A percentile compares a stretch with the other conserved stretches of the same genome.
Conservation (phyloP, 164 flowering plant species). For the Tetracentron sinense region DNA sequence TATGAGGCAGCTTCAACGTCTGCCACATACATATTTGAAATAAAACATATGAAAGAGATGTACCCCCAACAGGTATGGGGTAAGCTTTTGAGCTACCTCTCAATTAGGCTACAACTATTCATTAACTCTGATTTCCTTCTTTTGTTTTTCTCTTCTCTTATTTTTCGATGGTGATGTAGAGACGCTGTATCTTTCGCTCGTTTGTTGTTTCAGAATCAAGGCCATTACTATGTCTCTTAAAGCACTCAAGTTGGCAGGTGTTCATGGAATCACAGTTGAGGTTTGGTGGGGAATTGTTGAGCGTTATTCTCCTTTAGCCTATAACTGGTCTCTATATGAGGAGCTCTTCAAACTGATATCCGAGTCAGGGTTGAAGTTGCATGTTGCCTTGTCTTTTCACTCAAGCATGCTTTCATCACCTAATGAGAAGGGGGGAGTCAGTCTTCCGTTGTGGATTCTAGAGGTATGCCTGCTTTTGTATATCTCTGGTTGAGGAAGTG, state of each 20-base stretch:
- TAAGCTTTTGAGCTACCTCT: too few relatives aligned
- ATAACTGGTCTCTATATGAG: conserved; percentile 55
- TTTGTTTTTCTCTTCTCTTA: not conserved
- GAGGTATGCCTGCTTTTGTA: conserved; percentile 27
- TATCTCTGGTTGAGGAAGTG: not conserved
- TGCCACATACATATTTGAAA: too few relatives aligned
- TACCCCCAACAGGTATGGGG: too few relatives aligned
- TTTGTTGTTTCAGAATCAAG: conserved; percentile 34
- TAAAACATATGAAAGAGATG: too few relatives aligned
- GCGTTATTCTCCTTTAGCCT: conserved; percentile 42
- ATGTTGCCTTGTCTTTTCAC: conserved; percentile 57
- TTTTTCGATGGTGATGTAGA: conserved; percentile 5
- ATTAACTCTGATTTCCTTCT: not conserved
- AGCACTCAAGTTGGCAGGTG: conserved; percentile 70
- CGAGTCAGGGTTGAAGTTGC: conserved; percentile 48
- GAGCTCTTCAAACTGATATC: conserved; percentile 44
- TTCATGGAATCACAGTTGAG: conserved; percentile 60
- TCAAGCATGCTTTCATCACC: conserved; percentile 29
- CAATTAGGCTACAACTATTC: too few relatives aligned
- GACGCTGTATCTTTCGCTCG: not conserved
- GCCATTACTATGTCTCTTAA: conserved; percentile 47
- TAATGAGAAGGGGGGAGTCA: conserved; percentile 30
- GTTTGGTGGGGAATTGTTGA: conserved; percentile 75
- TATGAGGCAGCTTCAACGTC: not conserved
- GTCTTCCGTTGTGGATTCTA: conserved; percentile 49